These are phyloP conservation scores for Castanea sativa DNA, from an alignment of 306 rosid species.

Conservation along the genomic window DNA sequence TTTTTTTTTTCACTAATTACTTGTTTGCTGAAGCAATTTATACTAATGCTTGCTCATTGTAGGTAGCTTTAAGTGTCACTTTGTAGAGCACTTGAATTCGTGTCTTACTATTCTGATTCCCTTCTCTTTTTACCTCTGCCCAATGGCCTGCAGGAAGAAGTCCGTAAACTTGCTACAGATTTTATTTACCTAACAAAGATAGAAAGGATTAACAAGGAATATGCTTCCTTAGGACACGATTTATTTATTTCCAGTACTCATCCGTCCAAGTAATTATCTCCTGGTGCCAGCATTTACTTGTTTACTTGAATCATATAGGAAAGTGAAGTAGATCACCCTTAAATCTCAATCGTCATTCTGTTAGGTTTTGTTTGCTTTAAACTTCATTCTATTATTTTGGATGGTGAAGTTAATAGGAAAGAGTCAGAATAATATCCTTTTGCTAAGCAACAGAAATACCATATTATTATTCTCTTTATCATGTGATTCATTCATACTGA, in stretches of 20 bases:
- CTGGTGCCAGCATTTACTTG: neutral
- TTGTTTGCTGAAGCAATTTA: neutral
- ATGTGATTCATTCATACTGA: neutral
- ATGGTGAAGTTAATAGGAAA: neutral
- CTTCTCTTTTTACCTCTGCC: constrained; percentile 6
- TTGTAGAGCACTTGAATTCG: neutral
- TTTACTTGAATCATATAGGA: too few species aligned
- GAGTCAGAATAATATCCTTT: too few species aligned
- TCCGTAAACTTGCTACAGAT: constrained; percentile 76
- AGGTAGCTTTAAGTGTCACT: too few species aligned
- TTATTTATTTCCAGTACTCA: neutral
- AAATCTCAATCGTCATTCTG: too few species aligned
- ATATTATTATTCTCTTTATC: neutral
- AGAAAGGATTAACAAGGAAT: constrained; percentile 98
- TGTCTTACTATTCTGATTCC: neutral
- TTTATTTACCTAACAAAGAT: constrained; percentile 83
- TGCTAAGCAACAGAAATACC: neutral
- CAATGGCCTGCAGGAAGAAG: constrained; percentile 65
- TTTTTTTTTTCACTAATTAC: neutral
- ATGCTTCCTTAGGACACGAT: constrained; percentile 69
- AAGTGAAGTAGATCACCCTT: too few species aligned
- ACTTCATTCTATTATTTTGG: neutral
- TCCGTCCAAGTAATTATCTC: neutral
- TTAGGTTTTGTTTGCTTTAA: neutral
- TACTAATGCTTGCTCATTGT: neutral